Evolutionary conservation across 306 rosid genomes (phyloP), one percentile per base, ranked within the genome.

Genomic region (Trichosanthes cucumerina): DNA sequence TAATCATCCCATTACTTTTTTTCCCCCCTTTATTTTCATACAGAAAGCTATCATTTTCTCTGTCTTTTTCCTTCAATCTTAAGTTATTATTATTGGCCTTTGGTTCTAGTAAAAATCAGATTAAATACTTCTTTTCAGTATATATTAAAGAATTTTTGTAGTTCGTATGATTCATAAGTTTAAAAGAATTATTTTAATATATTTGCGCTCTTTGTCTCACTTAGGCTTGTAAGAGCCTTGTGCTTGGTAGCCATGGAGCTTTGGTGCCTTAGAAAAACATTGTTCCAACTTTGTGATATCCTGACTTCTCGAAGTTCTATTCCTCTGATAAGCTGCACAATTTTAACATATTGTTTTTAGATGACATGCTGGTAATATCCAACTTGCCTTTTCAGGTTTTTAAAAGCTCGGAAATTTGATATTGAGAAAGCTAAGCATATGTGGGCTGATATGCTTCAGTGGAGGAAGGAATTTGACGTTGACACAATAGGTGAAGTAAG

Each of bases 401-500:
- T 95, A 53, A 95, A 95, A 84, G 99, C 99, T 72, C 93, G 99
- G 81, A 95, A 92, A 79, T 91, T 95, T 78, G 99, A 95, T 78
- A 65, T 86, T 44, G 97, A 95, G 77, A 95, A 88, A 26, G 97
- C 99, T 73, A 95, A 92, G 92, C 89, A 88, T 86, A 93, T 93
- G 98, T 93, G 97, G 97, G 92, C 91, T 4, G 97, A 93, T 82
- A 93, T 93, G 98, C 88, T 93, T 64, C 91, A 88, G 75, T 93
- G 98, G 98, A 91, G 98, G 86, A 90, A 82, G 86, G 98, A 93
- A 19, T 93, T 88, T 65, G 88, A 92, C 59, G 85, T 89, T 19
- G 97, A 93, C 88, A 86, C 93, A 53, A 87, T 93, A 39, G 86
- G 82, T 87, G 91, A 91, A 92, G 98, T 93, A 80, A 79, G 24